phyloP scores from a whole-genome alignment of 768 basidiomycete genomes.

The Hortiboletus flavorubellus region DNA sequence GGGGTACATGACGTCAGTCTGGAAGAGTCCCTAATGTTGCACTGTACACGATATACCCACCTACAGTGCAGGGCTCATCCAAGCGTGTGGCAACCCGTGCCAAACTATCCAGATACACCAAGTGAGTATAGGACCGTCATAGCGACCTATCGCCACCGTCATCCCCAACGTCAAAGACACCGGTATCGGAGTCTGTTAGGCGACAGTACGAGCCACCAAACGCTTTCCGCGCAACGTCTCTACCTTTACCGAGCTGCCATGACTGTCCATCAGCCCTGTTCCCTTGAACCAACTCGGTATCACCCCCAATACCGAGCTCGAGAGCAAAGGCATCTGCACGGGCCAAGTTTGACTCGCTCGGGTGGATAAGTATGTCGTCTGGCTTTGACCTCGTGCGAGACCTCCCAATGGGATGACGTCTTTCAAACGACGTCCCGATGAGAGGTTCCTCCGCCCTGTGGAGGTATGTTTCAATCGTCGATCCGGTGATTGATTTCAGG shows the following conservation, averaged over 20 bases:
- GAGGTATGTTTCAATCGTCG: not conserved
- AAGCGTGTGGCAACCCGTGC: not conserved
- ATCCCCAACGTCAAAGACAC: slow-evolving; percentile 9
- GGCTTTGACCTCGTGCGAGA: slow-evolving; percentile 54
- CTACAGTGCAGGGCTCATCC: not conserved
- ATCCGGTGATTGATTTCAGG: not conserved
- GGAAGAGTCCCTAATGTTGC: not conserved
- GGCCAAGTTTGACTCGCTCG: slow-evolving; percentile 57
- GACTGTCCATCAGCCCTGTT: slow-evolving; percentile 36
- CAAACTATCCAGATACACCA: not conserved
- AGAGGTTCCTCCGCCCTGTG: slow-evolving; percentile 26
- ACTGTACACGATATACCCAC: not conserved
- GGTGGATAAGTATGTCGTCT: slow-evolving; percentile 59
- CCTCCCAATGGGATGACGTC: slow-evolving; percentile 16
- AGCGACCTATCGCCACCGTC: slow-evolving; percentile 11
- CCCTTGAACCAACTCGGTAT: slow-evolving; percentile 46
- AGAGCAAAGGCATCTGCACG: slow-evolving; percentile 62
- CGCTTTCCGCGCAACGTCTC: slow-evolving; percentile 46
- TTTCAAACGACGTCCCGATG: slow-evolving; percentile 9
- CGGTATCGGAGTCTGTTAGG: slow-evolving; percentile 1
- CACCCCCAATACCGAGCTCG: slow-evolving; percentile 48
- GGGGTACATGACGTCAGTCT: not conserved
- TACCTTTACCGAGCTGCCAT: slow-evolving; percentile 54
- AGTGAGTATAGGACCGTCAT: not conserved
- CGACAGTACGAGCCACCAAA: slow-evolving; percentile 27